These are phyloP conservation scores for Ramichloridium luteum DNA, from an alignment of 2,329 filamentous ascomycete genomes.

Conservation along the genomic window DNA sequence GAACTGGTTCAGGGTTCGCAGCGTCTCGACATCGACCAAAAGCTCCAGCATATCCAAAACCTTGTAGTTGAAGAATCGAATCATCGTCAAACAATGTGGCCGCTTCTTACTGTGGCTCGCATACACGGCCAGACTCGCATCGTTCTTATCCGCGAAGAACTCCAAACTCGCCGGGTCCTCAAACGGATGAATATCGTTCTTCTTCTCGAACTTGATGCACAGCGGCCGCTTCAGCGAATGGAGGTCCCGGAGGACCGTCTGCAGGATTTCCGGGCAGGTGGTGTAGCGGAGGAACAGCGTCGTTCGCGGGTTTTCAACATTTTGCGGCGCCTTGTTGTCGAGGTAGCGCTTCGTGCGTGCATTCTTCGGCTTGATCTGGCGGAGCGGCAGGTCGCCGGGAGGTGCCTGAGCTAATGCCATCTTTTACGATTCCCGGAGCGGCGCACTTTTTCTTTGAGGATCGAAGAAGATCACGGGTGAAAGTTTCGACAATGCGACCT, in stretches of 20 bases:
- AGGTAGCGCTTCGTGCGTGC: conserved; percentile 90
- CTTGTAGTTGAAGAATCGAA: conserved; percentile 73
- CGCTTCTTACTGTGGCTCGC: conserved; percentile 85
- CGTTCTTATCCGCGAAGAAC: conserved; percentile 96
- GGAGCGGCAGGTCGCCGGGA: conserved; percentile 37
- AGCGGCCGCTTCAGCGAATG: conserved; percentile 73
- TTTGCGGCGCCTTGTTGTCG: conserved; percentile 83
- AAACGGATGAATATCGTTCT: conserved; percentile 91
- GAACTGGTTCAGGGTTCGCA: conserved; percentile 60
- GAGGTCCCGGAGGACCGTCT: conserved; percentile 76
- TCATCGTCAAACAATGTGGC: conserved; percentile 76
- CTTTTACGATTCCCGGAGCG: too few relatives aligned
- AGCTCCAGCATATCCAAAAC: conserved; percentile 92
- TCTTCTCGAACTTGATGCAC: conserved; percentile 88
- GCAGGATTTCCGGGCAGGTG: conserved; percentile 67
- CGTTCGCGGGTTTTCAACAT: conserved; percentile 78
- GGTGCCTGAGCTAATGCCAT: neutral
- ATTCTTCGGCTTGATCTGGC: conserved; percentile 50
- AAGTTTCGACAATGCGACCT: too few relatives aligned
- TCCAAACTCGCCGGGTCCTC: conserved; percentile 78
- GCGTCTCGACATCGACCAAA: conserved; percentile 62
- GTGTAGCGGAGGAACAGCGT: conserved; percentile 83
- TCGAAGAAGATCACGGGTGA: too few relatives aligned
- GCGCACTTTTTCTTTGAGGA: too few relatives aligned
- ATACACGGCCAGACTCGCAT: conserved; percentile 74